Evolutionary conservation across 129 eudicot species (phyloP).

Genomic region (Chrysanthemum makinoi): DNA sequence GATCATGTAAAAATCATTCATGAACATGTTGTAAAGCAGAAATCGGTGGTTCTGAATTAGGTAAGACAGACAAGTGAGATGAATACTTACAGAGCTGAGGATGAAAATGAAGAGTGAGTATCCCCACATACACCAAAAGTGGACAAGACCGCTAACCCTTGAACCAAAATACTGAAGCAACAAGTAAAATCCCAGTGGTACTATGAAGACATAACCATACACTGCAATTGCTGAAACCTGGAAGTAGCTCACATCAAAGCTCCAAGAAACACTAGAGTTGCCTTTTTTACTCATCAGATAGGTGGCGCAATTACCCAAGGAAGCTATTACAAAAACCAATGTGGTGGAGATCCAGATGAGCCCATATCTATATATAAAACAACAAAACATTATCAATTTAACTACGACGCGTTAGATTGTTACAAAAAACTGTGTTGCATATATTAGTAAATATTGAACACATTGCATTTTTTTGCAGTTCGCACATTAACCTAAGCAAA

Average conservation of each 20-base stretch:
- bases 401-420: not conserved
- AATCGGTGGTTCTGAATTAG: slow-evolving; percentile 10
- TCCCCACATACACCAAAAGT: slow-evolving; percentile 99
- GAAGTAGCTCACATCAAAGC: slow-evolving; percentile 80
- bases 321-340: slow-evolving; percentile 79
- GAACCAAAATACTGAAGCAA: slow-evolving; percentile 89
- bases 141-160: slow-evolving; percentile 77
- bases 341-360: slow-evolving; percentile 96
- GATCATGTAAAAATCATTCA: not conserved
- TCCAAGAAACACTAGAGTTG: slow-evolving; percentile 61
- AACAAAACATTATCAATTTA: not conserved
- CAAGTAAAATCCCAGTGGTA: slow-evolving; percentile 89
- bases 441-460: too few species aligned
- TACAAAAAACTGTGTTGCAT: too few species aligned
- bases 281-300: slow-evolving; percentile 63
- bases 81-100: slow-evolving; percentile 70
- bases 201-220: slow-evolving; percentile 80
- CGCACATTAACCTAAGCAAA: too few species aligned
- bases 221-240: slow-evolving; percentile 73
- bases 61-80: slow-evolving; percentile 9
- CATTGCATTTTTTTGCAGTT: too few species aligned
- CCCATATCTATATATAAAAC: slow-evolving; percentile 61
- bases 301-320: slow-evolving; percentile 85
- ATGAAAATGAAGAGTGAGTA: slow-evolving; percentile 88
- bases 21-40: slow-evolving; percentile 10